phyloP scores from a whole-genome alignment of 1,284 basidiomycete genomes.

The Ustilago shanxiensis region DNA sequence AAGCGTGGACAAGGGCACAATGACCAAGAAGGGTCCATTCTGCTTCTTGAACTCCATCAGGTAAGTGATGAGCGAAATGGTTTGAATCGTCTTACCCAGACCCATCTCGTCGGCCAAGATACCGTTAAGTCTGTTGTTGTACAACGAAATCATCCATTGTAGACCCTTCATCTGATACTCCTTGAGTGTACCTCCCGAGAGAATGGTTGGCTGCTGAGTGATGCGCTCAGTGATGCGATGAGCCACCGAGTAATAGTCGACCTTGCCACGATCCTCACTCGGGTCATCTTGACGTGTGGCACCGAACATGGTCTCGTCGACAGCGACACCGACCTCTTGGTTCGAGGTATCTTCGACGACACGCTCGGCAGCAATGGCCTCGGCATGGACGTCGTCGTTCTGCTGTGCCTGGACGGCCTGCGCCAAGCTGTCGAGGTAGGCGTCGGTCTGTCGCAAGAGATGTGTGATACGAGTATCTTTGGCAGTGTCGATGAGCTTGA shows the following conservation, averaged over 20 bases:
- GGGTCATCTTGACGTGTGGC: slow-evolving; percentile 80
- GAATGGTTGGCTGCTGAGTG: slow-evolving; percentile 82
- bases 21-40: slow-evolving; percentile 69
- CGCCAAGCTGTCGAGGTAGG: slow-evolving; percentile 93
- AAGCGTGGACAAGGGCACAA: slow-evolving; percentile 69
- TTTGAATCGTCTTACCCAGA: slow-evolving; percentile 70
- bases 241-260: slow-evolving; percentile 97
- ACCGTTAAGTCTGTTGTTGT: slow-evolving; percentile 70
- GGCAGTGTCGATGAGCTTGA: slow-evolving; percentile 98
- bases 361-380: slow-evolving; percentile 63
- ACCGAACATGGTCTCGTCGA: slow-evolving; percentile 90
- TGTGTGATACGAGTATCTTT: slow-evolving; percentile 99
- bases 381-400: slow-evolving; percentile 75
- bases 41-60: slow-evolving; percentile 70
- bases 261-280: slow-evolving; percentile 76
- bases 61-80: slow-evolving; percentile 70
- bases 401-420: slow-evolving; percentile 96
- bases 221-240: slow-evolving; percentile 93
- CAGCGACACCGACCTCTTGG: slow-evolving; percentile 71
- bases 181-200: slow-evolving; percentile 74
- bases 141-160: slow-evolving; percentile 70
- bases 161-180: slow-evolving; percentile 70
- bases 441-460: slow-evolving; percentile 91
- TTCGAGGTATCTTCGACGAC: slow-evolving; percentile 54
- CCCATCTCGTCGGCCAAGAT: slow-evolving; percentile 70